Conservation (phyloP, 2,329 filamentous ascomycete species). For the Pyrenophora seminiperda region DNA sequence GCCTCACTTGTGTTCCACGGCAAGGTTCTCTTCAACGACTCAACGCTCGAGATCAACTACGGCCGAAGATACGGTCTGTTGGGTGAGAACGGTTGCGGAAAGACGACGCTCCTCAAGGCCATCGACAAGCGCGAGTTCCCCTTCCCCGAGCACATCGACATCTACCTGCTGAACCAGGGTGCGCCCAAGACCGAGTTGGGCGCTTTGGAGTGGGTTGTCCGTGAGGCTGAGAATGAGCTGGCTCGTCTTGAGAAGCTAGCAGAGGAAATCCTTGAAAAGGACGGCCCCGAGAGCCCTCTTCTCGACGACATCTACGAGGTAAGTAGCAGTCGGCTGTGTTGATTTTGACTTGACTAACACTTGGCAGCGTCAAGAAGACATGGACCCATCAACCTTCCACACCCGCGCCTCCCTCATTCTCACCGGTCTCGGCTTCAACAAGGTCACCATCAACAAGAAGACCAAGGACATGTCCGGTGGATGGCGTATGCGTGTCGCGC, state of each 20-base stretch:
- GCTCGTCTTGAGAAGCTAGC: constrained; percentile 85
- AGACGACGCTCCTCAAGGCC: constrained; percentile 95
- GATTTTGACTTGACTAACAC: constrained; percentile 7
- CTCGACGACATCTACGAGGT: constrained; percentile 96
- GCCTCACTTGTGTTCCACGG: constrained; percentile 96
- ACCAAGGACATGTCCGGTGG: constrained; percentile 99
- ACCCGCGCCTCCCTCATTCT: constrained; percentile 95
- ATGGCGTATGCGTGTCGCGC: constrained; percentile 99
- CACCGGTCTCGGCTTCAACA: constrained; percentile 99
- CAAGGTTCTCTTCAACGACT: constrained; percentile 91
- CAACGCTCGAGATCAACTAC: constrained; percentile 89
- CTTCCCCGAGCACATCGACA: constrained; percentile 94
- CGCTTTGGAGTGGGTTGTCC: constrained; percentile 96
- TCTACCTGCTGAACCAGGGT: constrained; percentile 97
- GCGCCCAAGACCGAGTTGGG: constrained; percentile 86
- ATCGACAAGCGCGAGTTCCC: constrained; percentile 94
- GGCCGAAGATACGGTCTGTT: constrained; percentile 92
- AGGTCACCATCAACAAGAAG: constrained; percentile 96
- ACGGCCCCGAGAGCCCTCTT: constrained; percentile 87
- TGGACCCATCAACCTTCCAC: constrained; percentile 97
- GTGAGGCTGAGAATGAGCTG: constrained; percentile 90
- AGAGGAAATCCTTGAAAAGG: constrained; percentile 87
- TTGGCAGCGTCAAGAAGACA: constrained; percentile 88
- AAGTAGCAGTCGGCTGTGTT: constrained; percentile 46
- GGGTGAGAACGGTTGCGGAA: constrained; percentile 98